Base-by-base conservation (phyloP, 768 basidiomycete genomes). In the Boletus sp. region DNA sequence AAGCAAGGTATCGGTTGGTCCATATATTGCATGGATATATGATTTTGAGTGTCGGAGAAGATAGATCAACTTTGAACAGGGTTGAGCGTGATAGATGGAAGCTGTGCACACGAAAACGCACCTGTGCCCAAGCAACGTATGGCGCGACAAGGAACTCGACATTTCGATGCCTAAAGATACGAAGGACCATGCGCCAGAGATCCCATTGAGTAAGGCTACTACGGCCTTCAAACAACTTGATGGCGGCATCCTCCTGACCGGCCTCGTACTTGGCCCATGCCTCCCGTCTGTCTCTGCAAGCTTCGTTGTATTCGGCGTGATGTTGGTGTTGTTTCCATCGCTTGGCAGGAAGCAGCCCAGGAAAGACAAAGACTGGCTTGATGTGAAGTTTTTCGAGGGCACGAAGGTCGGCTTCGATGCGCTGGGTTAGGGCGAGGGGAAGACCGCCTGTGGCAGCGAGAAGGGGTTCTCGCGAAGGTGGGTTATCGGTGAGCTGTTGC, bases 361-460 rank as follows among this genome's bases (percentile, higher is more conserved):
- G 85, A 72, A 98, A 98, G 47, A 99, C 92, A 64, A 99, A 96
- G n/a, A 99, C 93, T 21, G 97, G 97, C 69, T 96, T 97, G 79
- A 99, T 98, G 61, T 82, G 86, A 33, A 90, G 77, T 73, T 87
- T 88, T 79, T 97, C 94, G 67, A 98, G 86, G 14, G 82, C 77
- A 45, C 95, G 88, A 43, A 98, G 79, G 77, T 99, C 95, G 37
- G 84, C 79, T 74, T 98, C 95, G 70, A 99, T 92, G 59, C 91
- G 87, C 62, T 82, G 79, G 23, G 86, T 87, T 51, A 99, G 80
- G 44, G 92, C 88, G 53, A 98, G 81, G 1, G 96, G 97, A 17
- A 95, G 82, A 37, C 97, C 97, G 19, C 97, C 97, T 2, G 95
- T 96, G 1, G 96, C 94, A 0, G 95, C 90, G 13, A 98, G 83